phyloP scores from a whole-genome alignment of 305 asterid genomes.

The Fraxinus nigra region DNA sequence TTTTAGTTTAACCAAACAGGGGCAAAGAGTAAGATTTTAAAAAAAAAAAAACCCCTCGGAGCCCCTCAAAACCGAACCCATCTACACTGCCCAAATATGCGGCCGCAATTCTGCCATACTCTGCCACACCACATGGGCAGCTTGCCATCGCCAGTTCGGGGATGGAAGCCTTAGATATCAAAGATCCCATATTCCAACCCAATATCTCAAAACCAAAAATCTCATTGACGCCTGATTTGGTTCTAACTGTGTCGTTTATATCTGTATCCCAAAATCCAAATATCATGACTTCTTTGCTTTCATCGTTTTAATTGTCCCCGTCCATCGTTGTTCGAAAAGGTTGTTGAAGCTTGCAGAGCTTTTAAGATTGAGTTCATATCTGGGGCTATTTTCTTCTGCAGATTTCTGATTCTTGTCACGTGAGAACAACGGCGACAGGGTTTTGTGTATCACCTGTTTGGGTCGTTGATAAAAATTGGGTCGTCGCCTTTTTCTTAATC shows the following conservation, averaged over 20 bases:
- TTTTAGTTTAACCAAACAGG: too few relatives aligned
- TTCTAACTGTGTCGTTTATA: not conserved
- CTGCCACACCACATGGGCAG: not conserved
- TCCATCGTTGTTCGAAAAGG: not conserved
- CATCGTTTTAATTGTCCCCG: not conserved
- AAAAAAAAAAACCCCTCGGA: not conserved
- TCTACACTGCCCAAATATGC: not conserved
- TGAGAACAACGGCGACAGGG: not conserved
- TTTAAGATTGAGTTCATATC: not conserved
- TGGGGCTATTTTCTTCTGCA: not conserved
- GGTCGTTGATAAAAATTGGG: not conserved
- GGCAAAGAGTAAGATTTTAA: not conserved
- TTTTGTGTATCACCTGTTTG: too few relatives aligned
- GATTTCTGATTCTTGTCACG: not conserved
- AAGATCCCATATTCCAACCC: not conserved
- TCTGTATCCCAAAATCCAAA: not conserved
- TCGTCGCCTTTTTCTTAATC: not conserved
- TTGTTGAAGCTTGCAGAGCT: not conserved
- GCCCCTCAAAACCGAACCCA: not conserved
- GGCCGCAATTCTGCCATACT: not conserved
- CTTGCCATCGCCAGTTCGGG: not conserved
- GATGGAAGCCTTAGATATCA: not conserved
- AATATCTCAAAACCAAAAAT: not conserved
- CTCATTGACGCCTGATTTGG: not conserved
- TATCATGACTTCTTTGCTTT: not conserved